Evolutionary conservation across 1,139 yeast species (phyloP).

Genomic region (Nakaseomyces glabratus): DNA sequence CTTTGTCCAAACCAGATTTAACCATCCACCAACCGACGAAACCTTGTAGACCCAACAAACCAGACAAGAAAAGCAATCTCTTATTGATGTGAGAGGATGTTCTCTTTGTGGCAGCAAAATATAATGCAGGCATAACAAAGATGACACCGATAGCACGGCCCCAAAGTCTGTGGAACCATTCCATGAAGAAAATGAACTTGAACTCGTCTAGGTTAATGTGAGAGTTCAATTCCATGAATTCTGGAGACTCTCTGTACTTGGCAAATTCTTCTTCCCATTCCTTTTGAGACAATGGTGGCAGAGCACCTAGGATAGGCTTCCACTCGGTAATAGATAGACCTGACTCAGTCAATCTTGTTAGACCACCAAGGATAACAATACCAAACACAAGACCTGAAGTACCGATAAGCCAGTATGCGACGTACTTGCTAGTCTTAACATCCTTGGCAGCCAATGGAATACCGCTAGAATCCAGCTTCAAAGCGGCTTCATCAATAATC

Average conservation of each 20-base stretch:
- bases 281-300: conserved; percentile 72
- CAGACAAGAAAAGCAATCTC: conserved; percentile 63
- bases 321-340: conserved; percentile 96
- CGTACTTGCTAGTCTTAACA: conserved; percentile 28
- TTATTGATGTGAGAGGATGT: conserved; percentile 64
- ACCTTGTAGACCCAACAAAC: conserved; percentile 83
- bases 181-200: conserved; percentile 93
- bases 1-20: conserved; percentile 82
- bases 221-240: conserved; percentile 79
- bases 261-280: conserved; percentile 84
- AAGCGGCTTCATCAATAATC: conserved; percentile 6
- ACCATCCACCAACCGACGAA: conserved; percentile 99
- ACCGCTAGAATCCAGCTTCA: conserved; percentile 2
- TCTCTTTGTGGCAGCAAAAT: conserved; percentile 58
- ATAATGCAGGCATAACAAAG: conserved; percentile 76
- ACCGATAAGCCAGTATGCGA: conserved; percentile 88
- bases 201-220: conserved; percentile 88
- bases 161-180: conserved; percentile 91
- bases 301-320: conserved; percentile 93
- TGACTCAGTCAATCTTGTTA: conserved; percentile 89
- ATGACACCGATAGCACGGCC: conserved; percentile 85
- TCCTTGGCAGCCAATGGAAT: conserved; percentile 7
- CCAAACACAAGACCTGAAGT: conserved; percentile 88
- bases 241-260: conserved; percentile 81
- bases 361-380: conserved; percentile 92